Evolutionary conservation across 345 rosid species (phyloP).

Genomic region (Boechera divaricarpa): DNA sequence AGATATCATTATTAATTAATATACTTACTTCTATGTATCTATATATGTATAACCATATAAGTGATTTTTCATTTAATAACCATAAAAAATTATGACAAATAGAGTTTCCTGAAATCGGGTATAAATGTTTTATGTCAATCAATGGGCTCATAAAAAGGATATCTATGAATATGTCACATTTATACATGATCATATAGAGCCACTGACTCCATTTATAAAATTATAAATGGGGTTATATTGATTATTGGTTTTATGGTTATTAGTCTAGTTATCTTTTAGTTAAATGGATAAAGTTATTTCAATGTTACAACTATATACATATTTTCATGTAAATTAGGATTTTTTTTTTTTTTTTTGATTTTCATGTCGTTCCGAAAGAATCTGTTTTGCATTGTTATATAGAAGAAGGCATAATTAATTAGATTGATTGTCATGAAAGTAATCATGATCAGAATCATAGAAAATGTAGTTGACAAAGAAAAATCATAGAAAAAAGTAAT

Average conservation of each 20-base stretch:
- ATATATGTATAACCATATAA: neutral
- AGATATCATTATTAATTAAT: neutral
- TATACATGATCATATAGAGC: neutral
- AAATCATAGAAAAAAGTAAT: neutral
- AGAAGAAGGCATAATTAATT: neutral
- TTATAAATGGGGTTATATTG: neutral
- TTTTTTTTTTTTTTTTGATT: neutral
- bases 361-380: neutral
- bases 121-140: neutral
- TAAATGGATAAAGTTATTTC: neutral
- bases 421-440: neutral
- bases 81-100: neutral
- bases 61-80: neutral
- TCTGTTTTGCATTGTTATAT: neutral
- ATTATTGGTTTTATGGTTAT: neutral
- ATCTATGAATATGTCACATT: neutral
- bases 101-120: neutral
- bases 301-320: neutral
- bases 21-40: neutral
- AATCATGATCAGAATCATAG: constrained; percentile 19
- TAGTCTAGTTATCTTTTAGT: neutral
- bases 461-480: neutral
- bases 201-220: neutral
- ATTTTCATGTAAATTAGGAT: neutral
- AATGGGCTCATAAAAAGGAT: neutral